Percentiles rank a stretch among this genome's conserved stretches.
These are phyloP conservation scores for Umbilicus rupestris DNA, from an alignment of 164 flowering plant genomes.

Conservation along the genomic window DNA sequence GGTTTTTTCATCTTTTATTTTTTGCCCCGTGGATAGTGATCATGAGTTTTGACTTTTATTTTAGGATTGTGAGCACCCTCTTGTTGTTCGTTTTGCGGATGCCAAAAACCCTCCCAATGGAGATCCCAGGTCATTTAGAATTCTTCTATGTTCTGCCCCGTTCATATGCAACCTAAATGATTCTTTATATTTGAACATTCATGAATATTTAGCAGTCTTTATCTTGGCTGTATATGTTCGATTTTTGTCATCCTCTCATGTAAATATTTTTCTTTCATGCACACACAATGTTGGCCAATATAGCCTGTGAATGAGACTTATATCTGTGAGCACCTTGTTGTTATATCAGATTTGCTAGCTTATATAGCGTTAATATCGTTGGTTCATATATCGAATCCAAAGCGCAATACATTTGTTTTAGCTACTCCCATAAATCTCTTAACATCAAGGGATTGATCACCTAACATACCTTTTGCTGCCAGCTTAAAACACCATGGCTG, in stretches of 20 bases:
- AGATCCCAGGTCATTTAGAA: slow-evolving; percentile 32
- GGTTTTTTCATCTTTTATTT: slow-evolving; percentile 1
- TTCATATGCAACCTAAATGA: not conserved
- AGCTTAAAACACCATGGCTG: not conserved
- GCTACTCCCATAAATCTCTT: not conserved
- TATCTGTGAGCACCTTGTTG: not conserved
- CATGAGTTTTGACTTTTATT: slow-evolving; percentile 1
- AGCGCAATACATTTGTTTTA: not conserved
- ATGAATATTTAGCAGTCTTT: not conserved
- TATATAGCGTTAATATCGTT: not conserved
- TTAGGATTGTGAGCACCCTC: slow-evolving; percentile 62
- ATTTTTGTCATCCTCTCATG: not conserved
- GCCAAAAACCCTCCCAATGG: slow-evolving; percentile 46
- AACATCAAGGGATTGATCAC: not conserved
- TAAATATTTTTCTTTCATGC: not conserved
- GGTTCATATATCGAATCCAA: not conserved
- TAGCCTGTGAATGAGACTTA: not conserved
- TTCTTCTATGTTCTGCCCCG: not conserved
- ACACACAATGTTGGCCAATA: not conserved
- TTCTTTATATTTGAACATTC: not conserved
- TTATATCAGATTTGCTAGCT: not conserved
- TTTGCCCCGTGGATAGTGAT: not conserved
- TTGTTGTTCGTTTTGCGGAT: slow-evolving; percentile 59
- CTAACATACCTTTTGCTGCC: not conserved
- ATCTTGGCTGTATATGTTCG: not conserved